Conservation (phyloP, 805 yeast species). For the Ogataea henricii region DNA sequence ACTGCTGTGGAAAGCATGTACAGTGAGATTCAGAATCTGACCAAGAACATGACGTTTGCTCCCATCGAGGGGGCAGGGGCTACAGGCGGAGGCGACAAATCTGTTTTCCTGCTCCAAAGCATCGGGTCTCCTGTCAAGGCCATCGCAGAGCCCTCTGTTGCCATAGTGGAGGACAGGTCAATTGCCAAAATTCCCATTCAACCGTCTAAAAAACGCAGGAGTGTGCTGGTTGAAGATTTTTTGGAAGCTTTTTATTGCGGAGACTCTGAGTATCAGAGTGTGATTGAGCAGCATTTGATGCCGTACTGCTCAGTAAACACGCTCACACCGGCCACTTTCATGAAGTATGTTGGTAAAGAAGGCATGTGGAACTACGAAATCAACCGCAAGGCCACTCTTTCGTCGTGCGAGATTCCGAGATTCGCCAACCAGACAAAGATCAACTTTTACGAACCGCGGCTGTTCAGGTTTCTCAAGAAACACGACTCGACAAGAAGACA, state of each 20-base stretch:
- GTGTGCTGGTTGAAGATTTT: slow-evolving; percentile 16
- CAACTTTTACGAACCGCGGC: slow-evolving; percentile 22
- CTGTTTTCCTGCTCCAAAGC: slow-evolving; percentile 1
- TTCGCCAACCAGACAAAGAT: slow-evolving; percentile 9
- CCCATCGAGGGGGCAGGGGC: slow-evolving; percentile 5
- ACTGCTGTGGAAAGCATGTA: background rate
- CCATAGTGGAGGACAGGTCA: background rate
- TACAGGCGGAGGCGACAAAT: background rate
- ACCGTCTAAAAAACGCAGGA: slow-evolving; percentile 9
- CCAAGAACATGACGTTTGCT: slow-evolving; percentile 1
- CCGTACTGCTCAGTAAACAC: slow-evolving; percentile 20
- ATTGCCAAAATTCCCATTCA: background rate
- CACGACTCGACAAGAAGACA: slow-evolving; percentile 13
- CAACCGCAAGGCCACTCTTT: slow-evolving; percentile 14
- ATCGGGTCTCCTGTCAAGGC: background rate
- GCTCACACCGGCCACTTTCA: slow-evolving; percentile 12
- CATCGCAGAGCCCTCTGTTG: background rate
- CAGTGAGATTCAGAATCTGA: slow-evolving; percentile 2
- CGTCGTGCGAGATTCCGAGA: background rate
- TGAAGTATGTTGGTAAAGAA: slow-evolving; percentile 5
- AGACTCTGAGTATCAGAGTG: slow-evolving; percentile 11
- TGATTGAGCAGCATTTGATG: slow-evolving; percentile 17
- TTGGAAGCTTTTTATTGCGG: slow-evolving; percentile 9
- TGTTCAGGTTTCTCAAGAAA: slow-evolving; percentile 16
- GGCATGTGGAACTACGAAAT: slow-evolving; percentile 13